These are phyloP conservation scores for Rhodamnia rubescens DNA, from an alignment of 345 rosid species.

Conservation along the genomic window DNA sequence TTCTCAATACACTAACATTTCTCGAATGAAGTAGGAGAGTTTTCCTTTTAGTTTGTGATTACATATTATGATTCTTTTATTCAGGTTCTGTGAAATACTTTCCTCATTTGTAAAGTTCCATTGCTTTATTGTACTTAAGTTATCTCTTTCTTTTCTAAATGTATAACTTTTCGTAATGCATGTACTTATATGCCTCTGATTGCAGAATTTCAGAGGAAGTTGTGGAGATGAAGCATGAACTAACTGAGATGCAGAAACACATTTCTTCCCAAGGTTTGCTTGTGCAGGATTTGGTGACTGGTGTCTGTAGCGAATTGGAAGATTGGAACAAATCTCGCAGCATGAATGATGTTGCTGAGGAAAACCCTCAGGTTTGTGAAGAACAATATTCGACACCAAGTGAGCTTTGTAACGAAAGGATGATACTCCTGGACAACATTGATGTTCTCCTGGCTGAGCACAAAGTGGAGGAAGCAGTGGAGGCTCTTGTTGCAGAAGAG, in stretches of 20 bases:
- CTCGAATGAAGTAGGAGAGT: background rate
- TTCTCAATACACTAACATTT: background rate
- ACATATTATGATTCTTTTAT: background rate
- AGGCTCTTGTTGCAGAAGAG: slow-evolving; percentile 64
- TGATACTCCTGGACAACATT: slow-evolving; percentile 43
- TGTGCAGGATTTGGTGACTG: slow-evolving; percentile 82
- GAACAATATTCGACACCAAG: slow-evolving; percentile 17
- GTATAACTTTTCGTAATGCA: background rate
- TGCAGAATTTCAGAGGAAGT: slow-evolving; percentile 91
- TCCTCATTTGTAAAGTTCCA: background rate
- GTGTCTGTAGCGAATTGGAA: slow-evolving; percentile 62
- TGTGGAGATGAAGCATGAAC: slow-evolving; percentile 87
- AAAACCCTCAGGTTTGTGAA: slow-evolving; percentile 18
- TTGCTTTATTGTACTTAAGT: background rate
- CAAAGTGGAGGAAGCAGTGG: slow-evolving; percentile 62
- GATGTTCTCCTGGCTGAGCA: slow-evolving; percentile 89
- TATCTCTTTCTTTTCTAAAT: background rate
- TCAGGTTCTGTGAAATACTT: background rate
- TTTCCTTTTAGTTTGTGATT: background rate
- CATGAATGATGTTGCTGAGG: slow-evolving; percentile 19
- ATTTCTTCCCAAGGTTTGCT: slow-evolving; percentile 79
- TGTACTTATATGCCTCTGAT: background rate
- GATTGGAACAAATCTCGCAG: slow-evolving; percentile 44
- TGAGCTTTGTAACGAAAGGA: slow-evolving; percentile 20
- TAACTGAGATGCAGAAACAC: slow-evolving; percentile 72